A percentile compares a stretch with the other conserved stretches of the same genome.
Conservation (phyloP, 257 asterid genomes). For the Jasminum sambac region DNA sequence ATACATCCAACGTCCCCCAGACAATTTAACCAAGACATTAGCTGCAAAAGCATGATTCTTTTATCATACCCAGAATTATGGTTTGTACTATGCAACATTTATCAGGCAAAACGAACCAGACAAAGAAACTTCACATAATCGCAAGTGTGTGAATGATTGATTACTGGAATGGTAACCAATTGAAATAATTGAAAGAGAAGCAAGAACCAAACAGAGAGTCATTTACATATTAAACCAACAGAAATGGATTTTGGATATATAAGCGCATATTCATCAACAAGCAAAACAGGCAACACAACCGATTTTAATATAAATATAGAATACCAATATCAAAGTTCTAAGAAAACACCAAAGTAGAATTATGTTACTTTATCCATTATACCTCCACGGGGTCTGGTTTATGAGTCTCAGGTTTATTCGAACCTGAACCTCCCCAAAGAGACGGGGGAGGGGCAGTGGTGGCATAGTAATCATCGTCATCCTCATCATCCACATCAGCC, state of each 20-base stretch:
- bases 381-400: slow-evolving; percentile 62
- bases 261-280: background rate
- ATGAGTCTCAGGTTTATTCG: slow-evolving; percentile 26
- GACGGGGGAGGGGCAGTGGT: slow-evolving; percentile 76
- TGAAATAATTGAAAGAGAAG: background rate
- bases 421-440: slow-evolving; percentile 47
- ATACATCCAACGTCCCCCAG: background rate
- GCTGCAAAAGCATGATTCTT: background rate
- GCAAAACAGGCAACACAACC: background rate
- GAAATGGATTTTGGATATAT: background rate
- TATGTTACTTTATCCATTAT: slow-evolving; percentile 18
- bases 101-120: background rate
- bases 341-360: background rate
- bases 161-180: background rate
- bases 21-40: background rate
- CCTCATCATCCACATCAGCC: slow-evolving; percentile 86
- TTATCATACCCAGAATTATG: background rate
- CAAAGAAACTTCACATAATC: background rate
- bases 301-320: background rate
- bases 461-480: slow-evolving; percentile 78
- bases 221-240: slow-evolving; percentile 4
- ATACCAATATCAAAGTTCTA: background rate
- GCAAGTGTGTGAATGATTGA: background rate
- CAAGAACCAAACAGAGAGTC: background rate
- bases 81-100: background rate